Conservation (phyloP, 495 filamentous ascomycete genomes). For the Daldinia caldariorum region DNA sequence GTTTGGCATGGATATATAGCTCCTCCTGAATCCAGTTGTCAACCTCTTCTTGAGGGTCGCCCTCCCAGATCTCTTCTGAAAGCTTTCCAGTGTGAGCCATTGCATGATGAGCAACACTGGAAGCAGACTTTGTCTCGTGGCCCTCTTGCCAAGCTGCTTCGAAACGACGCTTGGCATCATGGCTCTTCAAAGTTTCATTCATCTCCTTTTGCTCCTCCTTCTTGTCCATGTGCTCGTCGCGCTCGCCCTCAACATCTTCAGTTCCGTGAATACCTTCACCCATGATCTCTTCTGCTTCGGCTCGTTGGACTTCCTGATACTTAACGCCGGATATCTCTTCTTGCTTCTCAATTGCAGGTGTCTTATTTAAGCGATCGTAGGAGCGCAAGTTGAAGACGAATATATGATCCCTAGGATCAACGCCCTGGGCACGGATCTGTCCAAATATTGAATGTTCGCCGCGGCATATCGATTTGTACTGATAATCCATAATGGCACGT, state of each 20-base stretch:
- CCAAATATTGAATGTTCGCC: conserved; percentile 90
- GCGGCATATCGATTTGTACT: conserved; percentile 93
- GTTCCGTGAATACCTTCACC: conserved; percentile 73
- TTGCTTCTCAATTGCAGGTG: conserved; percentile 69
- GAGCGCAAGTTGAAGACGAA: conserved; percentile 92
- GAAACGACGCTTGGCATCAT: conserved; percentile 69
- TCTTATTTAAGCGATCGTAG: conserved; percentile 90
- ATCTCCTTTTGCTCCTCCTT: conserved; percentile 56
- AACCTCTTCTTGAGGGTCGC: conserved; percentile 73
- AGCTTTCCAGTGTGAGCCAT: conserved; percentile 76
- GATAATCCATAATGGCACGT: conserved; percentile 97
- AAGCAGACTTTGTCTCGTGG: conserved; percentile 60
- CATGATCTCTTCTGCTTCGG: conserved; percentile 87
- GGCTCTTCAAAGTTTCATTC: conserved; percentile 60
- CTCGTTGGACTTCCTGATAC: conserved; percentile 86
- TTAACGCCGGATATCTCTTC: conserved; percentile 82
- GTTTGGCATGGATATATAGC: conserved; percentile 90
- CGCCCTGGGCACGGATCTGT: conserved; percentile 77
- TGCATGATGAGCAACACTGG: conserved; percentile 80
- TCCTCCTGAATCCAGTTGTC: conserved; percentile 94
- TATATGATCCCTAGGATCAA: conserved; percentile 82
- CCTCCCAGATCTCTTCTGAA: conserved; percentile 77
- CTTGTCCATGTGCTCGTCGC: conserved; percentile 55
- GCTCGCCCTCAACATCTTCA: conserved; percentile 54
- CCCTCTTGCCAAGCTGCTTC: conserved; percentile 64